phyloP scores from a whole-genome alignment of 2,329 filamentous ascomycete species.

The Botrytis elliptica region DNA sequence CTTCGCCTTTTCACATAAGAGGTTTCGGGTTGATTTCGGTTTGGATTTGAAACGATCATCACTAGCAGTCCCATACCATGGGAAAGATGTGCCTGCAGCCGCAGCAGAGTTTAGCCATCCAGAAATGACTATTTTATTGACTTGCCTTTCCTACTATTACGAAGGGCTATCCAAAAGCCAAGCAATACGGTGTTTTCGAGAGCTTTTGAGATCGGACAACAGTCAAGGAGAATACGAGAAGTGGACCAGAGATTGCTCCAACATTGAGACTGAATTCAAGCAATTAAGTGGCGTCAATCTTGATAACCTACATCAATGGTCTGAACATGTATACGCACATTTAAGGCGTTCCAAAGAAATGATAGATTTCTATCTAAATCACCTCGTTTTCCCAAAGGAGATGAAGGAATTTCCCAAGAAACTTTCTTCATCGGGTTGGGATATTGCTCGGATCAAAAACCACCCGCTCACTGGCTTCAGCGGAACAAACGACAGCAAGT shows the following conservation, averaged over 20 bases:
- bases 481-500: conserved; percentile 63
- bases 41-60: conserved; percentile 47
- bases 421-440: conserved; percentile 66
- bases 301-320: conserved; percentile 51
- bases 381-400: conserved; percentile 60
- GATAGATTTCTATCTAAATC: conserved; percentile 62
- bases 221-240: conserved; percentile 49
- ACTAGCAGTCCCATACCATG: conserved; percentile 58
- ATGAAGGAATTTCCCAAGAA: conserved; percentile 63
- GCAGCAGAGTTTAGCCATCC: conserved; percentile 59
- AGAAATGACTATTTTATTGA: conserved; percentile 56
- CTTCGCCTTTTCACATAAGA: conserved; percentile 55
- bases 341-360: conserved; percentile 52
- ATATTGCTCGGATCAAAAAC: conserved; percentile 50
- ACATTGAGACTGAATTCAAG: conserved; percentile 42
- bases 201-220: conserved; percentile 53
- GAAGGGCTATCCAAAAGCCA: conserved; percentile 53
- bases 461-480: conserved; percentile 64
- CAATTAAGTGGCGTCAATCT: conserved; percentile 56
- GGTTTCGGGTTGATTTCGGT: conserved; percentile 67
- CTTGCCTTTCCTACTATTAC: conserved; percentile 57
- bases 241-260: conserved; percentile 46
- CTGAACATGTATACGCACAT: conserved; percentile 49
- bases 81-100: conserved; percentile 56
- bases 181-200: conserved; percentile 47